phyloP scores from a whole-genome alignment of 345 rosid genomes.

The Syzygium aromaticum region DNA sequence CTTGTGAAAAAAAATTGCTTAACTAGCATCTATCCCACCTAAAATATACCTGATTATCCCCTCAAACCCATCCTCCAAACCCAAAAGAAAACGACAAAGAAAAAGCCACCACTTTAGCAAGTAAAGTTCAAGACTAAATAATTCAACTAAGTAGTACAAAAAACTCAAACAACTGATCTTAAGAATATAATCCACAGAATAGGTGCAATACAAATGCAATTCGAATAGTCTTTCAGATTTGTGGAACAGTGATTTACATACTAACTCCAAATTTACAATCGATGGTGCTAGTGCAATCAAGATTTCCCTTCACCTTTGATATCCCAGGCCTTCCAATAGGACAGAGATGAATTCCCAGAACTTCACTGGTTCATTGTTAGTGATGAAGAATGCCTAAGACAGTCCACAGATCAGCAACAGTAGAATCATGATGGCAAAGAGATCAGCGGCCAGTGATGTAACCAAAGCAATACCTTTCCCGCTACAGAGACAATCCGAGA shows the following conservation, averaged over 20 bases:
- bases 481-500: constrained; percentile 57
- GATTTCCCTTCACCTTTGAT: constrained; percentile 53
- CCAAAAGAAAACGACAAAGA: background rate
- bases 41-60: background rate
- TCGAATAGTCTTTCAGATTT: background rate
- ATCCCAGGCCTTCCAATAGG: constrained; percentile 67
- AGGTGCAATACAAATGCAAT: background rate
- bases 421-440: background rate
- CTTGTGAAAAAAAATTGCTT: background rate
- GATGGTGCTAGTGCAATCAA: background rate
- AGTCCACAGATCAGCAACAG: background rate
- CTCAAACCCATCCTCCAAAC: background rate
- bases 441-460: background rate
- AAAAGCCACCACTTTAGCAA: background rate
- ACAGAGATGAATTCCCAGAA: constrained; percentile 72
- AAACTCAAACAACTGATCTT: background rate
- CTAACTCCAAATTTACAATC: background rate
- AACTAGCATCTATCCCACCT: background rate
- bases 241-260: background rate
- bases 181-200: background rate
- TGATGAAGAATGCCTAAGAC: constrained; percentile 78
- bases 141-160: background rate
- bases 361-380: constrained; percentile 65
- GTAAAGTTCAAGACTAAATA: background rate
- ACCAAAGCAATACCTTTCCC: constrained; percentile 60